Evolutionary conservation across 2,329 filamentous ascomycete species (phyloP).

Genomic region (Daldinia sp.): DNA sequence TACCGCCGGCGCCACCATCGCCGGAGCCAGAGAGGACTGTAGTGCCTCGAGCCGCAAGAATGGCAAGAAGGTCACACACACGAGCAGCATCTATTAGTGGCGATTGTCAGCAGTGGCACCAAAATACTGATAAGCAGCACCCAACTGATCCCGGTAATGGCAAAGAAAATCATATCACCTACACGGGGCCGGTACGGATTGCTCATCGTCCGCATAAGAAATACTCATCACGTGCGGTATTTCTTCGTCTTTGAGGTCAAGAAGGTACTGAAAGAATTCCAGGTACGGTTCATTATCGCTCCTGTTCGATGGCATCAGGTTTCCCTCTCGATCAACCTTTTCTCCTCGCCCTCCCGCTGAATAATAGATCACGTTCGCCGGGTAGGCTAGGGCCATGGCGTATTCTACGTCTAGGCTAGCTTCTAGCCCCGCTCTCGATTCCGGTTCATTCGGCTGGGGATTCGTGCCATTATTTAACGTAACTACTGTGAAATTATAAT

Average conservation of each 20-base stretch:
- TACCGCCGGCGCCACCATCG: constrained; percentile 62
- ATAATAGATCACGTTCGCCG: constrained; percentile 56
- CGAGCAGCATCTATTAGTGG: constrained; percentile 54
- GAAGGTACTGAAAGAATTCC: constrained; percentile 66
- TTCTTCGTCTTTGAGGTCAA: constrained; percentile 58
- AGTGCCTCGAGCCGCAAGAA: constrained; percentile 69
- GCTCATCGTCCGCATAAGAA: constrained; percentile 72
- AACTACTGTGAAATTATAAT: constrained; percentile 53
- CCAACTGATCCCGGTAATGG: too few species aligned
- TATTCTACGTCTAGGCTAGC: constrained; percentile 60
- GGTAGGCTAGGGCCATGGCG: constrained; percentile 55
- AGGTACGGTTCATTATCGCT: constrained; percentile 73
- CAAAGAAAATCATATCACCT: too few species aligned
- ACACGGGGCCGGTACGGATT: constrained; percentile 63
- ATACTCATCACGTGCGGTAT: constrained; percentile 68
- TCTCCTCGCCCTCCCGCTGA: constrained; percentile 55
- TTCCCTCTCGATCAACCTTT: constrained; percentile 52
- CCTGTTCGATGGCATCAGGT: constrained; percentile 47
- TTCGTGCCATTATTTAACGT: constrained; percentile 56
- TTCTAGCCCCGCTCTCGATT: constrained; percentile 51
- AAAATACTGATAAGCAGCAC: too few species aligned
- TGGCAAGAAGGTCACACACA: constrained; percentile 68
- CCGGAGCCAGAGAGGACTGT: constrained; percentile 68
- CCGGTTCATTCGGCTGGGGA: constrained; percentile 46
- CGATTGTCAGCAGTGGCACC: not conserved